Evolutionary conservation across 371 early-diverging fungal genomes (phyloP).

Genomic region (Mortierella sp.): DNA sequence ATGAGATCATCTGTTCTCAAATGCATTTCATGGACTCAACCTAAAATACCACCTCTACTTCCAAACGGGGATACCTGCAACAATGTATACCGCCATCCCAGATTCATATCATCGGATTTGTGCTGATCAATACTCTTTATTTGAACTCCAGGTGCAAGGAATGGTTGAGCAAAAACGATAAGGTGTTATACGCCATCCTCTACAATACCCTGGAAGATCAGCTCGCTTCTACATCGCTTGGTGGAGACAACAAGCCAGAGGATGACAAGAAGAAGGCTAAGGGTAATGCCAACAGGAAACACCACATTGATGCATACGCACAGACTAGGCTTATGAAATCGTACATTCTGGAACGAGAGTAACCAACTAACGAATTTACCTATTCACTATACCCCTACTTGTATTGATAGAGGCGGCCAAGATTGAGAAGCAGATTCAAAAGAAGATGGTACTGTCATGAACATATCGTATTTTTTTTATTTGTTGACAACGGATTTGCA

Average conservation of each 20-base stretch:
- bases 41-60: constrained; percentile 1
- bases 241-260: constrained; percentile 40
- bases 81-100: background rate
- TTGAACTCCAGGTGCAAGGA: constrained; percentile 69
- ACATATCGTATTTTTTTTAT: background rate
- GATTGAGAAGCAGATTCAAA: constrained; percentile 79
- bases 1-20: constrained; percentile 7
- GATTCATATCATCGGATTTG: background rate
- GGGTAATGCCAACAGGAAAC: constrained; percentile 29
- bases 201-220: constrained; percentile 60
- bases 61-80: background rate
- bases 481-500: background rate
- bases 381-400: background rate
- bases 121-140: background rate
- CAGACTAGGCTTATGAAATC: background rate
- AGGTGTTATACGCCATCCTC: constrained; percentile 54
- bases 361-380: constrained; percentile 9
- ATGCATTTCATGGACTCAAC: background rate
- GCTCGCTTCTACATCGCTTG: constrained; percentile 44
- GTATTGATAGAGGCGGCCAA: constrained; percentile 72
- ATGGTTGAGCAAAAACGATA: constrained; percentile 78
- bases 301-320: background rate
- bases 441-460: constrained; percentile 73
- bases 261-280: constrained; percentile 59
- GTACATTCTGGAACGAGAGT: background rate